phyloP scores from a whole-genome alignment of 2,329 filamentous ascomycete genomes.

The Podosphaera fusca region DNA sequence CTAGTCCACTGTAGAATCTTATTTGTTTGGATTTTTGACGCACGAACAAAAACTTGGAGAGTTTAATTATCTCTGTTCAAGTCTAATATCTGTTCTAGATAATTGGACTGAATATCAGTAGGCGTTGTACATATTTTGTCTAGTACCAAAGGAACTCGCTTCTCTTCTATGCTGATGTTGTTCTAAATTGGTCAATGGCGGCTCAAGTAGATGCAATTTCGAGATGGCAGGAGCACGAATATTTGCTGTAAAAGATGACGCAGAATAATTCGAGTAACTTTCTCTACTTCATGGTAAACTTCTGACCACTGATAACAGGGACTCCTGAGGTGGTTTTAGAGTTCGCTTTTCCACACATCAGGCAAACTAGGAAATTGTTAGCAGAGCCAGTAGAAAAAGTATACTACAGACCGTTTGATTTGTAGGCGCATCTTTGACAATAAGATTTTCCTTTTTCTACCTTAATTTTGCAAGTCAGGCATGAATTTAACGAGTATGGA shows the following conservation, averaged over 20 bases:
- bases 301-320: conserved; percentile 34
- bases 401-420: conserved; percentile 27
- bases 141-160: too few relatives aligned
- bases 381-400: background rate
- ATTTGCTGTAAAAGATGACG: background rate
- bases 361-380: conserved; percentile 24
- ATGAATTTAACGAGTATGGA: conserved; percentile 38
- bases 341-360: conserved; percentile 39
- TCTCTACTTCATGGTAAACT: conserved; percentile 33
- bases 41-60: too few relatives aligned
- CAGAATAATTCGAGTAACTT: background rate
- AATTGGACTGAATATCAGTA: too few relatives aligned
- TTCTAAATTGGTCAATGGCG: too few relatives aligned
- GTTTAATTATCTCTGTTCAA: too few relatives aligned
- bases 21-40: too few relatives aligned
- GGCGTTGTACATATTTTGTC: too few relatives aligned
- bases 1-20: too few relatives aligned
- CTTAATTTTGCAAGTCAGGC: conserved; percentile 38
- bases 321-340: conserved; percentile 25
- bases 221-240: background rate
- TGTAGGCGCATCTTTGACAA: conserved; percentile 40
- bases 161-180: too few relatives aligned
- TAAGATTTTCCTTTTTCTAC: conserved; percentile 35
- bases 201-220: too few relatives aligned
- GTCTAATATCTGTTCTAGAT: too few relatives aligned